Conservation (phyloP, 2,329 filamentous ascomycete species). For the Aspergillus brasiliensis region DNA sequence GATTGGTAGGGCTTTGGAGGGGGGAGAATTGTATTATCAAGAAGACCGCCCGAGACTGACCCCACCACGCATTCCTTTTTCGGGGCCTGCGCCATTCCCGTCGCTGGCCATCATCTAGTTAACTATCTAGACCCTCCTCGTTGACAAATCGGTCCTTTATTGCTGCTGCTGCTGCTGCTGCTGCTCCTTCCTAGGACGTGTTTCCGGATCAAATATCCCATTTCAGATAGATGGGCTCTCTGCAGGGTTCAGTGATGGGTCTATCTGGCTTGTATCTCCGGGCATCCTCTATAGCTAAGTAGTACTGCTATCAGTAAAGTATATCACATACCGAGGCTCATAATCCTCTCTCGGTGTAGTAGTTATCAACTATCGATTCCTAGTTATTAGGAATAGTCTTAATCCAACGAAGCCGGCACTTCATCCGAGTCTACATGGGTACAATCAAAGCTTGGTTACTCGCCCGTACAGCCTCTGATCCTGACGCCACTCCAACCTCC, state of each 20-base stretch:
- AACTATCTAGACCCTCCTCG: constrained; percentile 21
- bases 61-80: constrained; percentile 15
- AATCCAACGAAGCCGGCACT: not conserved
- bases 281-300: not conserved
- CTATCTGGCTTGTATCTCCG: not conserved
- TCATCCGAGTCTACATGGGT: not conserved
- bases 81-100: constrained; percentile 8
- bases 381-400: too few relatives aligned
- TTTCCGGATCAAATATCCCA: not conserved
- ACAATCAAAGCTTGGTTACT: not conserved
- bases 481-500: not conserved
- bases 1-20: constrained; percentile 27
- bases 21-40: constrained; percentile 28
- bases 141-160: constrained; percentile 24
- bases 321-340: too few relatives aligned
- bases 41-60: constrained; percentile 40
- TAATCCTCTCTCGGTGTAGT: too few relatives aligned
- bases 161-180: not conserved
- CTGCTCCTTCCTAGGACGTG: not conserved
- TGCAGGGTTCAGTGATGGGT: not conserved
- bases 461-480: not conserved
- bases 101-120: not conserved
- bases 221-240: not conserved
- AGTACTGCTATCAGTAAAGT: too few relatives aligned
- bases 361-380: too few relatives aligned